Base-by-base conservation (phyloP, 352 stramenopile genomes). In the Phytophthora sp. region DNA sequence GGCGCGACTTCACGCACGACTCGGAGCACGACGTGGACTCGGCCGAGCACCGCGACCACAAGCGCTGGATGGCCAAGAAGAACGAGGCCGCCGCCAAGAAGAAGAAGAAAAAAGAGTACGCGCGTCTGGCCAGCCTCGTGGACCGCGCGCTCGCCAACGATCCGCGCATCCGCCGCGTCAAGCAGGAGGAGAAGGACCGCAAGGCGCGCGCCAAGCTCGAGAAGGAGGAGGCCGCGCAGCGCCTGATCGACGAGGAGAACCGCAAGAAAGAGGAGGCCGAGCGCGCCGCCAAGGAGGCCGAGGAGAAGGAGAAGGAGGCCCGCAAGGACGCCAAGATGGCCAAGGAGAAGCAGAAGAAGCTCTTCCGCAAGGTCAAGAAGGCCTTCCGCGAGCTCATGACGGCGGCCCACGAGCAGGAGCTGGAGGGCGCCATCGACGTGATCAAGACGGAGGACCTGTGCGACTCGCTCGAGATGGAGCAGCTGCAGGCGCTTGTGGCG, bases 41-140 rank as follows among this genome's bases (percentile, higher is more conserved):
- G 49, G 86, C 83, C 20, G 86, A 94, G 59, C 82, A 91, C 74
- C 86, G 86, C 44, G 84, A 94, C 71, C 84, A 94, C 67, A 94
- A 94, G 79, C 83, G 86, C 21, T 92, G 81, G 82, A 91, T 94
- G 84, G 84, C 84, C 46, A 94, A 94, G 78, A 94, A 94, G 78
- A 94, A 94, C 72, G 86, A 94, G 58, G 72, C 62, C 5, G 83
- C 78, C 0, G 84, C 82, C 48, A 94, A 94, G 82, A 94, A 94
- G 80, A 90, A 88, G 76, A 94, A 94, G 84, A 94, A 94, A 67
- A 82, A 88, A 67, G 86, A 94, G 71, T 94, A 94, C 74, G 76
- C 75, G 13, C 86, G 86, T 72, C 79, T 94, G 0, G 84, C 84
- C 43, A 89, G 77, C 59, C 75, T 94, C 12, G 84, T 94, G 37